phyloP scores from a whole-genome alignment of 805 yeast species.

The Ogataea glucozyma region DNA sequence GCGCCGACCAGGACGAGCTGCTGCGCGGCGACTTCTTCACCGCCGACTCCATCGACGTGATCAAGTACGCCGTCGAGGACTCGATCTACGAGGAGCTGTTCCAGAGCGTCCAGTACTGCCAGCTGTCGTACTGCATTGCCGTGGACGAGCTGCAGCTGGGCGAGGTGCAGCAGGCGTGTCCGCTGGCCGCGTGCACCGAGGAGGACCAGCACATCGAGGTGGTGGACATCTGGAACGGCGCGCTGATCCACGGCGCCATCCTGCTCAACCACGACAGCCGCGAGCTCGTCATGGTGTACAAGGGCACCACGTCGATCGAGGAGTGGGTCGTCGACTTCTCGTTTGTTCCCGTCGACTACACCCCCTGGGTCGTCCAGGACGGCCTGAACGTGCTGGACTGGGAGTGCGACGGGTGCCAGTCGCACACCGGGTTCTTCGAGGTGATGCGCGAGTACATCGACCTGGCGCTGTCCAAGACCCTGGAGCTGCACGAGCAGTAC shows the following conservation, averaged over 20 bases:
- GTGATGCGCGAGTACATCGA: conserved; percentile 45
- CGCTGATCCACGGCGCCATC: conserved; percentile 53
- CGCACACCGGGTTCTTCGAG: conserved; percentile 65
- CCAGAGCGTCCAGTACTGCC: conserved; percentile 35
- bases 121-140: conserved; percentile 39
- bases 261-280: conserved; percentile 47
- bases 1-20: neutral
- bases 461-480: conserved; percentile 39
- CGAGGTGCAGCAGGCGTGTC: conserved; percentile 36
- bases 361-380: conserved; percentile 37
- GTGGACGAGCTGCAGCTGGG: conserved; percentile 24
- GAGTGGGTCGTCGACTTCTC: conserved; percentile 67
- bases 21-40: conserved; percentile 2
- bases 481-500: conserved; percentile 35
- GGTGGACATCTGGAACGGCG: conserved; percentile 42
- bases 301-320: conserved; percentile 61
- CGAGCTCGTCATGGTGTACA: conserved; percentile 51
- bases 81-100: conserved; percentile 33
- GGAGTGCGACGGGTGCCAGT: conserved; percentile 51
- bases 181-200: conserved; percentile 33
- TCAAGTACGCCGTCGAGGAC: neutral
- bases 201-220: conserved; percentile 35
- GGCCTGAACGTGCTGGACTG: conserved; percentile 22
- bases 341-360: conserved; percentile 46
- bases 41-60: conserved; percentile 1